Percentiles rank a stretch among this genome's conserved stretches.
These are phyloP conservation scores for Saccharum hybrid DNA, from an alignment of 202 grass and related monocot species.

Conservation along the genomic window DNA sequence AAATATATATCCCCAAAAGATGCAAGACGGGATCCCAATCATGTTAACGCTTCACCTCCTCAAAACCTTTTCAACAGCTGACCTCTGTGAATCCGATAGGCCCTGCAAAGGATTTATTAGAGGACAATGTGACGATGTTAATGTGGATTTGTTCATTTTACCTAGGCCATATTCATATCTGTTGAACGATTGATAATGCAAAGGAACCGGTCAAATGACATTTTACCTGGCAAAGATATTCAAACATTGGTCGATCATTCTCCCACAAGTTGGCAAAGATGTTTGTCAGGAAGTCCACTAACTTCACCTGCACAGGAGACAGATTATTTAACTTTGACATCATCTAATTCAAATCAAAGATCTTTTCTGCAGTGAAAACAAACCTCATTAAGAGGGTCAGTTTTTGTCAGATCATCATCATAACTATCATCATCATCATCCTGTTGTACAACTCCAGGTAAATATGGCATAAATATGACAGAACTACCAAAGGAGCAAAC, in stretches of 20 bases:
- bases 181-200: not conserved
- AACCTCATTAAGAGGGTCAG: conserved; percentile 85
- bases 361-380: conserved; percentile 19
- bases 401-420: conserved; percentile 85
- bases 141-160: not conserved
- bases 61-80: conserved; percentile 60
- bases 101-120: conserved; percentile 53
- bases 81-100: conserved; percentile 62
- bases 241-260: conserved; percentile 67
- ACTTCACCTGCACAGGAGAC: conserved; percentile 66
- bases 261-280: conserved; percentile 66
- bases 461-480: conserved; percentile 20
- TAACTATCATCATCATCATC: conserved; percentile 69
- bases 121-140: not conserved
- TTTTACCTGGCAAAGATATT: conserved; percentile 82
- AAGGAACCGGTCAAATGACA: not conserved
- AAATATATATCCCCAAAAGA: conserved; percentile 16
- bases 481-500: conserved; percentile 7
- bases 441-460: conserved; percentile 31
- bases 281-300: conserved; percentile 66
- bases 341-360: conserved; percentile 16
- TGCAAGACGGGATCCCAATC: conserved; percentile 27
- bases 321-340: not conserved
- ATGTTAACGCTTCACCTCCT: conserved; percentile 46
- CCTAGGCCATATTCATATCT: not conserved